Conservation (phyloP, 768 basidiomycete genomes). For the Termitomyces sp. region DNA sequence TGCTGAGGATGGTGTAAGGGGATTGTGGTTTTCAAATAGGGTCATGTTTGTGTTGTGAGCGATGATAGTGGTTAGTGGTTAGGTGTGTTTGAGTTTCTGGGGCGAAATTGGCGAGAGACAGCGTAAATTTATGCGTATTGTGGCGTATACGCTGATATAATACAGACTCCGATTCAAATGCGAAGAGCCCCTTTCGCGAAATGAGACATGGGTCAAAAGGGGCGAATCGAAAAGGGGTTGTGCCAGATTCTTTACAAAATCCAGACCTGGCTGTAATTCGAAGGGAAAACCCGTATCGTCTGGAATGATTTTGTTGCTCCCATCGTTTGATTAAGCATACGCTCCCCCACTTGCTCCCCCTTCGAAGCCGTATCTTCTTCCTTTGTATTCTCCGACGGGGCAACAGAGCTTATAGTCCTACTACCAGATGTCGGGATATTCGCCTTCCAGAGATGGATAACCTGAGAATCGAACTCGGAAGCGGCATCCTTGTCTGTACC, state of each 20-base stretch:
- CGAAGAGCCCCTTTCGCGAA: neutral
- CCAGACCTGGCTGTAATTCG: too few species aligned
- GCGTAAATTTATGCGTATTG: neutral
- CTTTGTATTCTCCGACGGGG: constrained; percentile 24
- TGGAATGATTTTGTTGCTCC: too few species aligned
- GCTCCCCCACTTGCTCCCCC: too few species aligned
- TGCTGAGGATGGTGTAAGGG: too few species aligned
- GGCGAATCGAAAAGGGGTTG: neutral
- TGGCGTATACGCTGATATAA: neutral
- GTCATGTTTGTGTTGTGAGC: neutral
- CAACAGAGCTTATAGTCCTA: too few species aligned
- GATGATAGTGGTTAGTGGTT: neutral
- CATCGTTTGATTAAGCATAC: too few species aligned
- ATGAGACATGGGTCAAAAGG: neutral
- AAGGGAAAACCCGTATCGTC: too few species aligned
- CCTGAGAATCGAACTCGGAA: too few species aligned
- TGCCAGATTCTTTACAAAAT: neutral
- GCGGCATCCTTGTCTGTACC: too few species aligned
- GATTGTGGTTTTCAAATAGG: neutral
- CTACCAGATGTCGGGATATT: too few species aligned
- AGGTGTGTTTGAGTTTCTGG: neutral
- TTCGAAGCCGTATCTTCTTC: too few species aligned
- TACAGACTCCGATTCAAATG: neutral
- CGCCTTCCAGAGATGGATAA: too few species aligned
- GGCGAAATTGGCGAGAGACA: neutral